Evolutionary conservation across 2,329 filamentous ascomycete species (phyloP), one percentile per base, ranked within the genome.

Genomic region (Fusarium pseudonygamai): DNA sequence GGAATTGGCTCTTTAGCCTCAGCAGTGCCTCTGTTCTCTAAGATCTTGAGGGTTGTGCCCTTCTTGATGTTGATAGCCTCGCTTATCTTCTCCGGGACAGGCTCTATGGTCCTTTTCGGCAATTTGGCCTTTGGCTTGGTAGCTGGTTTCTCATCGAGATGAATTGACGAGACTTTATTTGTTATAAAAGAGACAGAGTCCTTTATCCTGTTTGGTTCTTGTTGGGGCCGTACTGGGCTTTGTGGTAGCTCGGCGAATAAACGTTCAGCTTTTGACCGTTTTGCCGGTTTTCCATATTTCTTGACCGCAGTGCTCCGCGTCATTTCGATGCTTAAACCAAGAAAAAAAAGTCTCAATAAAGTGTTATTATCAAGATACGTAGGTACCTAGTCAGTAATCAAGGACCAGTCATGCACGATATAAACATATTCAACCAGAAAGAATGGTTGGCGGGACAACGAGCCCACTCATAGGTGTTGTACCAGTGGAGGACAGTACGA

Each of bases 241-340:
- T 84, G 84, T 1, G 87, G 86, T 14, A 89, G 78, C 73, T 88
- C 86, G 26, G 84, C 84, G 71, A 89, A 88, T 49, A 88, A 79
- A 28, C 85, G 82, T 46, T 87, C 83, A 24, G 84, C 82, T 67
- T 83, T 87, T 32, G 85, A 81, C 49, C 85, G 84, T 66, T 83
- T 87, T 36, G 82, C 81, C 49, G 82, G 81, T 67, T 86, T 88
- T 65, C 88, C 88, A 80, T 89, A 90, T 64, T 84, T 87, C 6
- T 86, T 85, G 15, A 82, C 75, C 24, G 83, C 78, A 7, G 81
- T 79, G 56, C 82, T 82, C 64, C 84, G 83, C 40, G 85, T 80
- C 87, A 89, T 89, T 32, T 76, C 18, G 32, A 36, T 52, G n/a
- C 82, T 55, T 12, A 34, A 24, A 14, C 28, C 28, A 24, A 24